Percentiles rank a stretch among this genome's conserved stretches.
These are phyloP conservation scores for Pythium utonaiense DNA, from an alignment of 352 stramenopile genomes.

Conservation along the genomic window DNA sequence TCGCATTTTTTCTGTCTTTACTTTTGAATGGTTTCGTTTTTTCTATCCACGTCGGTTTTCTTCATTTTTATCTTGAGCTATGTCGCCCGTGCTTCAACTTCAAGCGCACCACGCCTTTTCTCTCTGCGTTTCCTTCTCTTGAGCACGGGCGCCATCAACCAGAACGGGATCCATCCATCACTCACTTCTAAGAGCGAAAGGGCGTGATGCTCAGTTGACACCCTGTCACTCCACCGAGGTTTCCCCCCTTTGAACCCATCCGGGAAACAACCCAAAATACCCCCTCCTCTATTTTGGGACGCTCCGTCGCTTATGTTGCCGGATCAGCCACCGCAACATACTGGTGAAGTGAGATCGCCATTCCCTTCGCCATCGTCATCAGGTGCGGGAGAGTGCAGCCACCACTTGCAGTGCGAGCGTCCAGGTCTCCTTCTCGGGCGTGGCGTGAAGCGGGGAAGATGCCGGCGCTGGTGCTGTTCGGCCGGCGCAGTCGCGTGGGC, in stretches of 20 bases:
- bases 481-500: constrained; percentile 73
- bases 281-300: constrained; percentile 19
- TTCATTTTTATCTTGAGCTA: background rate
- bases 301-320: constrained; percentile 6
- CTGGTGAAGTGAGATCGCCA: constrained; percentile 11
- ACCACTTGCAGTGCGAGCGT: too few species aligned
- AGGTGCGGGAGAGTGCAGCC: too few species aligned
- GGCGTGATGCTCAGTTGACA: too few species aligned
- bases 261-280: constrained; percentile 22
- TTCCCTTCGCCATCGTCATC: background rate
- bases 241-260: constrained; percentile 5
- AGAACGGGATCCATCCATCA: background rate
- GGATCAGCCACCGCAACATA: constrained; percentile 17
- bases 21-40: too few species aligned
- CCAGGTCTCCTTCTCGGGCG: too few species aligned
- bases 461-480: constrained; percentile 83
- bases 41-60: too few species aligned
- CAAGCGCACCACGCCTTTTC: background rate
- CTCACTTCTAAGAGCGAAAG: background rate
- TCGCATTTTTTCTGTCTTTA: too few species aligned
- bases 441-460: constrained; percentile 33
- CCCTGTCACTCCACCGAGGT: background rate
- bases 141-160: background rate
- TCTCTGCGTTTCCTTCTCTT: background rate
- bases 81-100: background rate